phyloP scores from a whole-genome alignment of 441 rosid genomes.

The Biscutella laevigata region DNA sequence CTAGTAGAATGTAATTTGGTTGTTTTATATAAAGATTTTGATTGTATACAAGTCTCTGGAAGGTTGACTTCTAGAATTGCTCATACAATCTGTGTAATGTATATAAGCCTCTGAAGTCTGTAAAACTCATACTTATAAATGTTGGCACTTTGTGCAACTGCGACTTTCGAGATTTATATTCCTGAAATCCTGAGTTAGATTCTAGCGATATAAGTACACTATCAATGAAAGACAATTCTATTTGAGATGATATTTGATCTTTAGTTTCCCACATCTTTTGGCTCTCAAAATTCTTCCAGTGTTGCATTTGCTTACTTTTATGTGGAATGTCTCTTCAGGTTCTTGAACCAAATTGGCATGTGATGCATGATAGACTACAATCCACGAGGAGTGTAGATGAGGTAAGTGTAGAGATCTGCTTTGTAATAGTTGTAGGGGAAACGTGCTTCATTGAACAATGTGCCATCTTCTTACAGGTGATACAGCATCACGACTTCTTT shows the following conservation, averaged over 20 bases:
- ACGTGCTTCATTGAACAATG: constrained; percentile 1
- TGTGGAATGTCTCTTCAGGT: constrained; percentile 49
- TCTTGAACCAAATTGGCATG: constrained; percentile 96
- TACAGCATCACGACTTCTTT: constrained; percentile 81
- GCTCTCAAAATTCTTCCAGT: not conserved
- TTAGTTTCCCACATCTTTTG: not conserved
- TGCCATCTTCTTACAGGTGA: constrained; percentile 51
- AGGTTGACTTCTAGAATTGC: not conserved
- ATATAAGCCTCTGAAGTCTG: no score
- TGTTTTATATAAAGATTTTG: not conserved
- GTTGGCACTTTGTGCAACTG: not conserved
- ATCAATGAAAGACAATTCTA: not conserved
- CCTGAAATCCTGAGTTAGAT: not conserved
- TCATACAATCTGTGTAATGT: not conserved
- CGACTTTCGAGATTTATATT: not conserved
- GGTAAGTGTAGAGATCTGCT: constrained; percentile 31
- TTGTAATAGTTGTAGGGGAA: not conserved
- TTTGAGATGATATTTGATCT: no score
- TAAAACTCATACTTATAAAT: no score
- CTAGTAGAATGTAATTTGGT: not conserved
- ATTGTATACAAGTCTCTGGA: not conserved
- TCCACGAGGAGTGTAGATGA: constrained; percentile 81
- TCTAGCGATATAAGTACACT: not conserved
- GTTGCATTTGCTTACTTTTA: not conserved
- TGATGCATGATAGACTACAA: constrained; percentile 71